Evolutionary conservation across 139 green algal species (phyloP), one percentile per base, ranked within the genome.

Genomic region (Picochlorum sp.): DNA sequence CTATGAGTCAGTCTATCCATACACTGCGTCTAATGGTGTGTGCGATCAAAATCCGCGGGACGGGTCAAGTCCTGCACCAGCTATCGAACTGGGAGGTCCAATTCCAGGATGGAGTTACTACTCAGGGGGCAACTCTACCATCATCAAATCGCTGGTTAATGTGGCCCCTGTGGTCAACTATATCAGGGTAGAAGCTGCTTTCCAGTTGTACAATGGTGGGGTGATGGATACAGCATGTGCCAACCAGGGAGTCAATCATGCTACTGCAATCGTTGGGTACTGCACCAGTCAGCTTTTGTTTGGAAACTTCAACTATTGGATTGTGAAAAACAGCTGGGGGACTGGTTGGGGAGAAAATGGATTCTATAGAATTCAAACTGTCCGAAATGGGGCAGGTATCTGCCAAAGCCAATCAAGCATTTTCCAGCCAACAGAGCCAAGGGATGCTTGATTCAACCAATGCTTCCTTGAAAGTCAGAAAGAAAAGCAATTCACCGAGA

Each of bases 281-380:
- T 54, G 47, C n/a, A 4, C 47, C 8, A 59, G 23, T 9, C 9
- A 6, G 13, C 14, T 59, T 59, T 41, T 59, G 51, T 30, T 59
- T 16, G 51, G 51, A 59, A 59, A 15, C 7, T 30, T 38, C 21
- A 30, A 30, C 23, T 59, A 59, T 14, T 59, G 51, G 51, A 38
- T 59, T 30, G 51, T 59, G 13, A 59, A 59, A 34, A 59, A 59
- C 51, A 30, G 18, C 7, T 59, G 51, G 51, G 51, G 51, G n/a
- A 28, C 13, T 21, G 23, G 20, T 21, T 59, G 51, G 51, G 51
- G 51, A 4, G 51, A 59, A 30, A 34, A 59, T 41, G 51, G 51
- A 6, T 38, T n/a, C n/a, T 38, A 38, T 14, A 59, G 26, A 14
- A 59, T 59, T 13, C 20, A 3, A 59, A 59, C 31, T 30, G 51